phyloP scores from a whole-genome alignment of 148 eudicot species.

The Suaeda aralocaspica region DNA sequence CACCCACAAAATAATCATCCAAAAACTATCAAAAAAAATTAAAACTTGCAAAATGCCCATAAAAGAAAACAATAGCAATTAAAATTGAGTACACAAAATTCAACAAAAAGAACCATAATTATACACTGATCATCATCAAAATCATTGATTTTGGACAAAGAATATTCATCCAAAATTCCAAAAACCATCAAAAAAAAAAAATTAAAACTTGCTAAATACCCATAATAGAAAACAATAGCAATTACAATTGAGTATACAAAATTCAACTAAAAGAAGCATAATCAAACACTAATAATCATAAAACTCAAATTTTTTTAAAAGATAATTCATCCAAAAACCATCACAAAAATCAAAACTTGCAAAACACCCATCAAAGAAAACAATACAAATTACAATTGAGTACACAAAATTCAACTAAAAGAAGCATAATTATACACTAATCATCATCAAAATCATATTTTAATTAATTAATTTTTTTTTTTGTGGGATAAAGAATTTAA shows the following conservation, averaged over 20 bases:
- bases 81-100: not conserved
- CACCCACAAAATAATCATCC: not conserved
- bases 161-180: not conserved
- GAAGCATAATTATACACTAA: not conserved
- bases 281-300: not conserved
- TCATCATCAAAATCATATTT: not conserved
- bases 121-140: not conserved
- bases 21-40: not conserved
- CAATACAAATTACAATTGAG: not conserved
- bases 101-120: not conserved
- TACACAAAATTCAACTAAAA: not conserved
- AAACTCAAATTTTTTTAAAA: too few relatives aligned
- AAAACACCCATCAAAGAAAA: not conserved
- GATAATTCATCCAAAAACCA: not conserved
- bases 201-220: not conserved
- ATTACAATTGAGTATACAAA: not conserved
- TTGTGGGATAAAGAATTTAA: not conserved
- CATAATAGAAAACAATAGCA: not conserved
- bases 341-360: not conserved
- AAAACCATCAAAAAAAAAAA: not conserved
- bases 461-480: too few relatives aligned
- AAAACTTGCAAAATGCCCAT: not conserved
- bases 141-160: too few relatives aligned
- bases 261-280: not conserved
- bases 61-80: not conserved